Evolutionary conservation across 441 rosid genomes (phyloP).

Genomic region (Mallotus repandus): DNA sequence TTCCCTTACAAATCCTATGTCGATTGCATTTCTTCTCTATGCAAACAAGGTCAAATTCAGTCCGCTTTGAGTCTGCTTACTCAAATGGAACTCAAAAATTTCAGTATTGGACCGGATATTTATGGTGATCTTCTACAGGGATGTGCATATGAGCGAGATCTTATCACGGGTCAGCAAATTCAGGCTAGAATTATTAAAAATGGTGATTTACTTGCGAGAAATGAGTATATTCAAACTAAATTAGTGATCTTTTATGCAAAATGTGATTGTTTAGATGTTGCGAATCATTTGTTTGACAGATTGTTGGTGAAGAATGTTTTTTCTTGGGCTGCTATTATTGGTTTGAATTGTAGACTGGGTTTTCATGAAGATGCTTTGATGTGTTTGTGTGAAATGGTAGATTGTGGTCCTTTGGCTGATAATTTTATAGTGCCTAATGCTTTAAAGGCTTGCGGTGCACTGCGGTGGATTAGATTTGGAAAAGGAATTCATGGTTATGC

Average conservation of each 20-base stretch:
- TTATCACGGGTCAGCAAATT: slow-evolving; percentile 61
- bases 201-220: slow-evolving; percentile 50
- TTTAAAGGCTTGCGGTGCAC: slow-evolving; percentile 68
- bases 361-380: slow-evolving; percentile 45
- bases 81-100: slow-evolving; percentile 42
- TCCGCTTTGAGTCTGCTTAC: slow-evolving; percentile 54
- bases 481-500: slow-evolving; percentile 73
- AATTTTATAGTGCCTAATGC: slow-evolving; percentile 76
- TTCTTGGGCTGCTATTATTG: slow-evolving; percentile 88
- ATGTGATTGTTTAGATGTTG: slow-evolving; percentile 49
- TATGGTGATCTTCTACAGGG: slow-evolving; percentile 76
- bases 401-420: slow-evolving; percentile 53
- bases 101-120: slow-evolving; percentile 53
- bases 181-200: slow-evolving; percentile 70
- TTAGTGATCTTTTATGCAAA: slow-evolving; percentile 64
- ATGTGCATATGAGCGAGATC: slow-evolving; percentile 58
- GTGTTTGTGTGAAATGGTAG: slow-evolving; percentile 59
- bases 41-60: slow-evolving; percentile 52
- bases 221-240: slow-evolving; percentile 70
- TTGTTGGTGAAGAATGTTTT: slow-evolving; percentile 54
- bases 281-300: slow-evolving; percentile 43
- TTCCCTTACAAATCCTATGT: slow-evolving; percentile 41
- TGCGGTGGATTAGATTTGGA: slow-evolving; percentile 52
- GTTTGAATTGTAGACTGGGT: slow-evolving; percentile 62
- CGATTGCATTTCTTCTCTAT: slow-evolving; percentile 49